A percentile compares a stretch with the other conserved stretches of the same genome.
These are phyloP conservation scores for Ilyonectria destructans DNA, from an alignment of 2,329 filamentous ascomycete genomes.

Conservation along the genomic window DNA sequence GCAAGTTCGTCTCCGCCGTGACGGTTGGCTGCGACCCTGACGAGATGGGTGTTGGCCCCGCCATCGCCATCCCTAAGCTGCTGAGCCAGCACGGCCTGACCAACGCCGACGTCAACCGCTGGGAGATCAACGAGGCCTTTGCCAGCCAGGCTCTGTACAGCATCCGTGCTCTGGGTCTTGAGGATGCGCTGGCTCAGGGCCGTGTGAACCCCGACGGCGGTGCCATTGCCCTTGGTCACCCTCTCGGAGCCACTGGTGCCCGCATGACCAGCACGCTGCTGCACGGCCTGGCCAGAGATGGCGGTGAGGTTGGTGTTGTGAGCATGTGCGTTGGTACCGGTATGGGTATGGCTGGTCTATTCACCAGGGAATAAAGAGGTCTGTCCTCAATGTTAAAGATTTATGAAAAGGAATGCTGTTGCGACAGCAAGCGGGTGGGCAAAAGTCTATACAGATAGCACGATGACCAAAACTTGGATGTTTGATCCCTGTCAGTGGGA, in stretches of 20 bases:
- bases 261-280: slow-evolving; percentile 82
- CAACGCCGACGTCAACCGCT: slow-evolving; percentile 82
- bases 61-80: slow-evolving; percentile 87
- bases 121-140: slow-evolving; percentile 94
- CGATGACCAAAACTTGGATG: not conserved
- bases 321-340: slow-evolving; percentile 89
- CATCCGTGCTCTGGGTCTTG: slow-evolving; percentile 78
- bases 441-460: not conserved
- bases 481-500: too few relatives aligned
- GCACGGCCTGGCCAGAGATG: slow-evolving; percentile 78
- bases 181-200: slow-evolving; percentile 72
- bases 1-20: slow-evolving; percentile 84
- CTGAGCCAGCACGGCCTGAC: slow-evolving; percentile 78
- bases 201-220: slow-evolving; percentile 94
- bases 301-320: slow-evolving; percentile 85
- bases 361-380: slow-evolving; percentile 41
- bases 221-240: slow-evolving; percentile 94
- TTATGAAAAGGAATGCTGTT: not conserved
- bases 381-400: not conserved
- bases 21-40: slow-evolving; percentile 87
- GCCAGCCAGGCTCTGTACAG: slow-evolving; percentile 80
- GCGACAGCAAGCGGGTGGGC: not conserved
- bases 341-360: slow-evolving; percentile 49
- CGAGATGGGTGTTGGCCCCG: slow-evolving; percentile 95
- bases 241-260: slow-evolving; percentile 89